Evolutionary conservation across 768 basidiomycete genomes (phyloP), one percentile per base, ranked within the genome.

Genomic region (Trametes cinnabarina): DNA sequence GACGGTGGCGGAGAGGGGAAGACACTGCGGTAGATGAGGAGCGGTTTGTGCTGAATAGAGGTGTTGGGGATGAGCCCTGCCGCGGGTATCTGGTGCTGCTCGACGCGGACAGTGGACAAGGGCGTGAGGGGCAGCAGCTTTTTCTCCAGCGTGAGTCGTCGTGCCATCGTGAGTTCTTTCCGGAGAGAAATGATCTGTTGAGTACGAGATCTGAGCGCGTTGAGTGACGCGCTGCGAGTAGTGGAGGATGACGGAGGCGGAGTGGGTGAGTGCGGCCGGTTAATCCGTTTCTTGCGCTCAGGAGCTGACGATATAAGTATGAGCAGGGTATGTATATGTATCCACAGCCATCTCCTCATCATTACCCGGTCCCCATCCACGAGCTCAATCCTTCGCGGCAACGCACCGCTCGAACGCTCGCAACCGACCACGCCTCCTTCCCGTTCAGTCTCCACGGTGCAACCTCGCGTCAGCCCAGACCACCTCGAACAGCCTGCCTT

Each of bases 21-120:
- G 53, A 64, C 71, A 47, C 55, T 53, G 28, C 70, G 71, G 63
- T 78, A 79, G 65, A 77, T 69, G 61, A 75, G 56, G 14, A 78
- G 65, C 9, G 78, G 77, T 25, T 65, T 61, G 11, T 65, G 63
- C 12, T 69, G 63, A 42, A 74, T 64, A 35, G 74, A 73, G 1
- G 73, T 75, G 60, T 77, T 77, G 47, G 74, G 74, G 47, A 73
- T 71, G 52, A 65, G 62, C 26, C 62, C 59, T 60, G 73, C 63
- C 17, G 69, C 64, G 0, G 74, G 72, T 22, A 75, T 76, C 22
- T 66, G 63, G 57, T 78, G 65, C 34, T 44, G 61, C 35, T 67
- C 66, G 40, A 67, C 68, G 28, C 60, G 71, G 19, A 75, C 56
- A 23, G 63, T 49, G 30, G 51, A 47, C 40, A 71, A 60, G 20